A percentile compares a stretch with the other conserved stretches of the same genome.
phyloP scores from a whole-genome alignment of 371 early-diverging fungal genomes.

The Capniomyces stellatus region DNA sequence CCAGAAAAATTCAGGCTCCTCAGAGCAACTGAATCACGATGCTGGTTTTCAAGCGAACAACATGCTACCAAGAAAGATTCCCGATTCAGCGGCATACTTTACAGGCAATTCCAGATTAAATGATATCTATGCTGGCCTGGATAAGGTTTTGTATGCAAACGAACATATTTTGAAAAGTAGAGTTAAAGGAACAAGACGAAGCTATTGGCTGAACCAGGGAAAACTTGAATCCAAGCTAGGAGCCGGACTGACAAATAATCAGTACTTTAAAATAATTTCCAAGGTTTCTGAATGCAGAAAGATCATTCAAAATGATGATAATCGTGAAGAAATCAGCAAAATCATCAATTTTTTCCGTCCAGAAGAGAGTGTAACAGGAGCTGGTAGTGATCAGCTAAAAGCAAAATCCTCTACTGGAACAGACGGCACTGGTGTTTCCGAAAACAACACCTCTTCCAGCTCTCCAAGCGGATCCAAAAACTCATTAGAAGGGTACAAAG shows the following conservation, averaged over 20 bases:
- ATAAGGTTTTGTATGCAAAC: constrained; percentile 35
- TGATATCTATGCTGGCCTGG: constrained; percentile 48
- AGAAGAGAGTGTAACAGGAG: constrained; percentile 1
- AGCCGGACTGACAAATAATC: neutral
- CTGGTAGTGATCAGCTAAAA: neutral
- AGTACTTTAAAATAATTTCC: neutral
- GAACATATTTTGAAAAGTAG: constrained; percentile 3
- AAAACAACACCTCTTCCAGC: neutral
- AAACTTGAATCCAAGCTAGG: constrained; percentile 6
- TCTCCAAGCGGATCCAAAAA: constrained; percentile 10
- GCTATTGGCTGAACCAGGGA: constrained; percentile 25
- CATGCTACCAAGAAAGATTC: constrained; percentile 35
- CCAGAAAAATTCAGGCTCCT: too few species aligned
- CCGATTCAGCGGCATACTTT: constrained; percentile 65
- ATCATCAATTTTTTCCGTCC: neutral
- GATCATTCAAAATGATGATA: neutral
- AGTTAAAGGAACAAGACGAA: constrained; percentile 3
- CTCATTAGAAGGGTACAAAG: constrained; percentile 27
- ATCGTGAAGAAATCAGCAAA: constrained; percentile 1
- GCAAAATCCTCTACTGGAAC: neutral
- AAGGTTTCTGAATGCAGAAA: neutral
- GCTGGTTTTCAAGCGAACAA: too few species aligned
- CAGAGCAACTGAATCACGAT: too few species aligned
- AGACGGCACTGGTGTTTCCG: neutral
- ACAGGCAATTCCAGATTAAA: constrained; percentile 71